Evolutionary conservation across 805 yeast genomes (phyloP).

Genomic region (Metschnikowia lunata): DNA sequence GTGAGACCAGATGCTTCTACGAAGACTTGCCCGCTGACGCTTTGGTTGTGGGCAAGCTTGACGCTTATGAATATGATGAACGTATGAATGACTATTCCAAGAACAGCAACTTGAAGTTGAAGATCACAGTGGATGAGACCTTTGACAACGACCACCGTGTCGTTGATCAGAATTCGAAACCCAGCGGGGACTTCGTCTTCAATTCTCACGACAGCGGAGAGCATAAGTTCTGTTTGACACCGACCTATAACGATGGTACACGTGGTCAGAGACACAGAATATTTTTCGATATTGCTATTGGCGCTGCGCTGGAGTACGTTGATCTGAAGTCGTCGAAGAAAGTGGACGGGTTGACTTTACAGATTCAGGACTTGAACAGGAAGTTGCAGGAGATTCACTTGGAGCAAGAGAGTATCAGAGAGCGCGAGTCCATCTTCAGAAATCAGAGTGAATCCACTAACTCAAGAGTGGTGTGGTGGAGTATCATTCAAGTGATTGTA

Average conservation of each 20-base stretch:
- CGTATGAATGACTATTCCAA: slow-evolving; percentile 45
- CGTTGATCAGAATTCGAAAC: slow-evolving; percentile 56
- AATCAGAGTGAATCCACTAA: slow-evolving; percentile 75
- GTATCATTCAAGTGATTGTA: slow-evolving; percentile 64
- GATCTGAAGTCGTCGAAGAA: slow-evolving; percentile 60
- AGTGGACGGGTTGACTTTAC: slow-evolving; percentile 48
- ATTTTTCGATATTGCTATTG: slow-evolving; percentile 66
- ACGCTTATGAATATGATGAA: slow-evolving; percentile 58
- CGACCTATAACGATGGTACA: slow-evolving; percentile 65
- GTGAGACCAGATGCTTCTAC: slow-evolving; percentile 74
- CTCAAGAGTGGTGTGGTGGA: slow-evolving; percentile 67
- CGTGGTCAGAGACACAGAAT: slow-evolving; percentile 60
- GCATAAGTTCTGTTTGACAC: slow-evolving; percentile 71
- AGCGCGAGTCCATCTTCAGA: slow-evolving; percentile 73
- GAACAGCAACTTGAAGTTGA: slow-evolving; percentile 54
- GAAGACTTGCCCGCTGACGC: slow-evolving; percentile 76
- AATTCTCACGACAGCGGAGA: slow-evolving; percentile 82
- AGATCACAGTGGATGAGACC: slow-evolving; percentile 45
- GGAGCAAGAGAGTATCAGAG: slow-evolving; percentile 68
- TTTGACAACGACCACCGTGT: slow-evolving; percentile 83
- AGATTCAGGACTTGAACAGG: slow-evolving; percentile 52
- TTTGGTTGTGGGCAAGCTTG: slow-evolving; percentile 73
- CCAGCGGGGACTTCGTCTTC: slow-evolving; percentile 70
- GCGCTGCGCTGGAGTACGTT: slow-evolving; percentile 55
- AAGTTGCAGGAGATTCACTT: slow-evolving; percentile 55